Conservation (phyloP, 2,329 filamentous ascomycete species). For the Dothidotthia symphoricarpi region DNA sequence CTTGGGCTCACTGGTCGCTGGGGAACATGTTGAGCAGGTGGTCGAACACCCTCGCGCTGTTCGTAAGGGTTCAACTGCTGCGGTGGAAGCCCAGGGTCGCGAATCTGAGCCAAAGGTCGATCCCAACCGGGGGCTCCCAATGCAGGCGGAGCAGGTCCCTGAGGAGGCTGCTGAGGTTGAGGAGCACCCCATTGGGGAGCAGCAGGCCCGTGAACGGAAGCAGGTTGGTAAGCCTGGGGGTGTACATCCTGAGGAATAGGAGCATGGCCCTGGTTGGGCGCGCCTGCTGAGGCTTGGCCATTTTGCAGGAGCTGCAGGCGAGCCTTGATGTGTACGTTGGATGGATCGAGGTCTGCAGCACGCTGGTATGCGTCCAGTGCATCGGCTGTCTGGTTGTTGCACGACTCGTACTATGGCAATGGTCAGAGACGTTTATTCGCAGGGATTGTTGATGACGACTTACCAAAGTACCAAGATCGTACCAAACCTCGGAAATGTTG, state of each 20-base stretch:
- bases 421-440: conserved; percentile 11
- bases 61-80: conserved; percentile 82
- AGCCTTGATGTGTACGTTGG: conserved; percentile 94
- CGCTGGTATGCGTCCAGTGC: conserved; percentile 93
- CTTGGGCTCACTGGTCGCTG: conserved; percentile 74
- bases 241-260: conserved; percentile 96
- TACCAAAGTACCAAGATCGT: conserved; percentile 92
- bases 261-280: conserved; percentile 68
- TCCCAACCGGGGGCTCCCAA: conserved; percentile 58
- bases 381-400: conserved; percentile 97
- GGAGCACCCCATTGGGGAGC: conserved; percentile 88
- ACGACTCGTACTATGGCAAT: conserved; percentile 81
- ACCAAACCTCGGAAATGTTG: conserved; percentile 99
- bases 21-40: conserved; percentile 61
- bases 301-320: conserved; percentile 84
- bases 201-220: conserved; percentile 77
- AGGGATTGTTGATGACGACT: conserved; percentile 43
- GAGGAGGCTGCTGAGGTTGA: conserved; percentile 61
- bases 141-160: conserved; percentile 62
- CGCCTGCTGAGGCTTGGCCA: conserved; percentile 67
- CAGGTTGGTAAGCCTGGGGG: conserved; percentile 85
- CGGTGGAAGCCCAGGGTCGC: conserved; percentile 59
- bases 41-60: conserved; percentile 69
- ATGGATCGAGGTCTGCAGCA: conserved; percentile 89
- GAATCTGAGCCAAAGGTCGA: conserved; percentile 71